phyloP scores from a whole-genome alignment of 2,329 filamentous ascomycete species.

The Fusarium siculi region DNA sequence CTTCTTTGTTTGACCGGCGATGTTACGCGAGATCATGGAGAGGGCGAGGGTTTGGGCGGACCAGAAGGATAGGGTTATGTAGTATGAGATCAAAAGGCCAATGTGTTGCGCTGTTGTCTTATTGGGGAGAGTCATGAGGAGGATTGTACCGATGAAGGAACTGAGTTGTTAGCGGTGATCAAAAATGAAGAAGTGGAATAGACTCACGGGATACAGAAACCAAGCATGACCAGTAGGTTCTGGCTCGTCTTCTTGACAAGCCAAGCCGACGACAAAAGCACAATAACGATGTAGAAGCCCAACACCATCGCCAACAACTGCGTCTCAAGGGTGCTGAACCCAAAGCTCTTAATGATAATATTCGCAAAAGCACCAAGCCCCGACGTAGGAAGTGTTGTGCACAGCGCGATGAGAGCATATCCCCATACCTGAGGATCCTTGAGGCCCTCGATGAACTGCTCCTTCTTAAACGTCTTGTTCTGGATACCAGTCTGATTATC shows the following conservation, averaged over 20 bases:
- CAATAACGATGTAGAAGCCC: conserved; percentile 77
- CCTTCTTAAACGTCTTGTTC: conserved; percentile 60
- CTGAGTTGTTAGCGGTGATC: background rate
- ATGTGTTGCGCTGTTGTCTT: conserved; percentile 46
- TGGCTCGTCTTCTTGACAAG: conserved; percentile 75
- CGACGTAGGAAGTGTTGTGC: conserved; percentile 78
- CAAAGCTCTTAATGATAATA: conserved; percentile 77
- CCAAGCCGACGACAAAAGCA: conserved; percentile 73
- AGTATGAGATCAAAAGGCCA: conserved; percentile 78
- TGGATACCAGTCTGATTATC: conserved; percentile 71
- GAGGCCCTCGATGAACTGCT: conserved; percentile 63
- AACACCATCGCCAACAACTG: conserved; percentile 81
- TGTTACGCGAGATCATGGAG: conserved; percentile 74
- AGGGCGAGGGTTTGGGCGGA: conserved; percentile 74
- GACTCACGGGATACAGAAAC: conserved; percentile 70
- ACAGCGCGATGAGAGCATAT: conserved; percentile 73
- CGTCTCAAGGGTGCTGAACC: conserved; percentile 73
- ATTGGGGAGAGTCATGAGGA: conserved; percentile 63
- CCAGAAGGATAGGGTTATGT: conserved; percentile 83
- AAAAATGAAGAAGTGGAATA: fast-evolving
- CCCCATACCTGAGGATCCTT: conserved; percentile 74
- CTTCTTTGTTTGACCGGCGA: conserved; percentile 81
- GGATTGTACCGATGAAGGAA: conserved; percentile 74
- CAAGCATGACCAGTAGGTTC: conserved; percentile 73
- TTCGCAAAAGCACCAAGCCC: conserved; percentile 79